Evolutionary conservation across 768 basidiomycete species (phyloP).

Genomic region (Tricholoma saponaceum): DNA sequence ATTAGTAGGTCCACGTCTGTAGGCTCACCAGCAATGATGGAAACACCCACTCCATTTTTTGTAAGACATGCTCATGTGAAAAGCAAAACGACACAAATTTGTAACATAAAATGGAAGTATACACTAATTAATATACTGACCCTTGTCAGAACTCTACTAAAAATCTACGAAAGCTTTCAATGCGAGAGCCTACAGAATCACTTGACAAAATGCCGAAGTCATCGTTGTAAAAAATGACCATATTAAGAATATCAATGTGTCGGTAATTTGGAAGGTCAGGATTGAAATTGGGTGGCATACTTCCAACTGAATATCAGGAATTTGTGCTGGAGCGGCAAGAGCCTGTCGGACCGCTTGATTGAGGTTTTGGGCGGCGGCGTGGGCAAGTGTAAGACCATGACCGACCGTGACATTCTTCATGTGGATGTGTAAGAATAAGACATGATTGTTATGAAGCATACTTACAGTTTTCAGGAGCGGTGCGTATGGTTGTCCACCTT

Average conservation of each 20-base stretch:
- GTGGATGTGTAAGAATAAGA: neutral
- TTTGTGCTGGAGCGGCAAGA: neutral
- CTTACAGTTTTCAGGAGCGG: no score
- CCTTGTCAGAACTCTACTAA: no score
- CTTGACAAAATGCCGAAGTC: neutral
- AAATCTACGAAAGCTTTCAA: neutral
- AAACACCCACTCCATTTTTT: no score
- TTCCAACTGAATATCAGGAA: neutral
- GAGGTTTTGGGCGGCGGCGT: neutral
- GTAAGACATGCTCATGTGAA: no score
- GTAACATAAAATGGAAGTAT: no score
- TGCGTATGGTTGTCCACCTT: no score
- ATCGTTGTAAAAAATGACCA: neutral
- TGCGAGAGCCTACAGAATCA: neutral
- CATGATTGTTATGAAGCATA: neutral
- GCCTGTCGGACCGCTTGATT: neutral
- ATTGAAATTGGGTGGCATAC: neutral
- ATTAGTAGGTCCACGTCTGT: no score
- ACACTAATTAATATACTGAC: no score
- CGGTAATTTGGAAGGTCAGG: neutral
- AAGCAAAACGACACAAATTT: no score
- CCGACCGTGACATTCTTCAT: neutral
- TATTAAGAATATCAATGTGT: neutral
- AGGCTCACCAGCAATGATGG: no score
- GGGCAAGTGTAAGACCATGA: neutral